phyloP scores from a whole-genome alignment of 306 rosid genomes.

The Ochetophila trinervis region DNA sequence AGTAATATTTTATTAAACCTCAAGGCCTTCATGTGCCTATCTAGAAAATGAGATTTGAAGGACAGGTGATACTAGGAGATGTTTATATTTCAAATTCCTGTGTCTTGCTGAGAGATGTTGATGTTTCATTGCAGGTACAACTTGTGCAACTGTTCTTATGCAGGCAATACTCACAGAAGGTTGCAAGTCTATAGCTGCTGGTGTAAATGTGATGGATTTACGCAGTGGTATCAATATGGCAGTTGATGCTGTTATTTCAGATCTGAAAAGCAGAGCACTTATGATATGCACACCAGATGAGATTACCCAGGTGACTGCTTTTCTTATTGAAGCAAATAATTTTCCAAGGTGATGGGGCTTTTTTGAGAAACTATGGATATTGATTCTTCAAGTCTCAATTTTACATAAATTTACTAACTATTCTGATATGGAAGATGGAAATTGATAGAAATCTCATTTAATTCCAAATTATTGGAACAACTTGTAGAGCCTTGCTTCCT shows the following conservation, averaged over 20 bases:
- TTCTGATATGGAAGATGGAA: constrained; percentile 5
- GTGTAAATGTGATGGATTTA: constrained; percentile 89
- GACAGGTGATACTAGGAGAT: not conserved
- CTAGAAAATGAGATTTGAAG: not conserved
- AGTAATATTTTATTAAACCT: not conserved
- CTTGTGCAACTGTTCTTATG: constrained; percentile 91
- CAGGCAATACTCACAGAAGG: constrained; percentile 93
- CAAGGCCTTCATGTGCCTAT: not conserved
- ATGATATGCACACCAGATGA: constrained; percentile 93
- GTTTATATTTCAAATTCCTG: not conserved
- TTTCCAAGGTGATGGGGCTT: constrained; percentile 7
- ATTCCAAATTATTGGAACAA: not conserved
- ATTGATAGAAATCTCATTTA: not conserved
- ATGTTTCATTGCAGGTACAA: constrained; percentile 70
- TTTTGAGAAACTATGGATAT: constrained; percentile 19
- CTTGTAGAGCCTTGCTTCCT: not conserved
- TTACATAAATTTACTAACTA: not conserved
- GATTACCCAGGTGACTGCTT: constrained; percentile 75
- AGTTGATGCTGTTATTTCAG: constrained; percentile 73
- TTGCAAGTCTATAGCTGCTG: constrained; percentile 89
- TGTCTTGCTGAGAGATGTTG: constrained; percentile 12
- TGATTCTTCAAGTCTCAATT: constrained; percentile 9
- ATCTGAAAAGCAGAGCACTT: constrained; percentile 73
- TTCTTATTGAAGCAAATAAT: not conserved
- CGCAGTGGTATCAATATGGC: constrained; percentile 85